Conservation (phyloP, 257 asterid species). For the Leptodermis oblonga region DNA sequence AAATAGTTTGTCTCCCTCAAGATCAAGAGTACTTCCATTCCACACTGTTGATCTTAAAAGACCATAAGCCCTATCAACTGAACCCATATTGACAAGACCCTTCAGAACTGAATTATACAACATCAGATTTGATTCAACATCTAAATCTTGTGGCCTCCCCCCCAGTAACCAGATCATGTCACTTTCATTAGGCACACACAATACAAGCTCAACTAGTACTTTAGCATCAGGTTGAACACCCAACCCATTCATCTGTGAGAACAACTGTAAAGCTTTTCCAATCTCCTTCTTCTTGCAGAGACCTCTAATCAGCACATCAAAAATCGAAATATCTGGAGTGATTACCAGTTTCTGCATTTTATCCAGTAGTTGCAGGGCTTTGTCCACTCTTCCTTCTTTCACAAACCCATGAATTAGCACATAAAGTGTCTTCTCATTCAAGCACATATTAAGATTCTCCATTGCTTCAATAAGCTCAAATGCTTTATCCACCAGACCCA, state of each 20-base stretch:
- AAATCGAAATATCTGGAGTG: conserved; percentile 53
- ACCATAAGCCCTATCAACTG: conserved; percentile 54
- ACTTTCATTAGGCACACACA: conserved; percentile 42
- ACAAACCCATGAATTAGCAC: conserved; percentile 76
- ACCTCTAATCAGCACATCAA: conserved; percentile 61
- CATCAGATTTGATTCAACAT: conserved; percentile 32
- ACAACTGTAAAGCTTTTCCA: conserved; percentile 53
- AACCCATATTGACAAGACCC: conserved; percentile 50
- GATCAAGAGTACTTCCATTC: conserved; percentile 27
- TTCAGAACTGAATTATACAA: conserved; percentile 45
- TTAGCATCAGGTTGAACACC: conserved; percentile 61
- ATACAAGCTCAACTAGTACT: conserved; percentile 47
- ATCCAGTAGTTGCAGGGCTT: conserved; percentile 55
- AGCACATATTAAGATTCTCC: conserved; percentile 45
- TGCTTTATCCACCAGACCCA: conserved; percentile 65
- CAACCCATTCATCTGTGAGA: conserved; percentile 40
- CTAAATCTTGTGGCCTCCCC: conserved; percentile 39
- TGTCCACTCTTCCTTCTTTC: conserved; percentile 54
- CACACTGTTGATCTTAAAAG: conserved; percentile 40
- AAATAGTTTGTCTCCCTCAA: conserved; percentile 29
- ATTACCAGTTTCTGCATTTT: conserved; percentile 56
- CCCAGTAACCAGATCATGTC: conserved; percentile 45
- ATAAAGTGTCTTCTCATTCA: conserved; percentile 68
- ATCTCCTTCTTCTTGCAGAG: conserved; percentile 52
- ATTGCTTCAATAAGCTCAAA: conserved; percentile 63